phyloP scores from a whole-genome alignment of 805 yeast species.

The Jamesozyma piceae region DNA sequence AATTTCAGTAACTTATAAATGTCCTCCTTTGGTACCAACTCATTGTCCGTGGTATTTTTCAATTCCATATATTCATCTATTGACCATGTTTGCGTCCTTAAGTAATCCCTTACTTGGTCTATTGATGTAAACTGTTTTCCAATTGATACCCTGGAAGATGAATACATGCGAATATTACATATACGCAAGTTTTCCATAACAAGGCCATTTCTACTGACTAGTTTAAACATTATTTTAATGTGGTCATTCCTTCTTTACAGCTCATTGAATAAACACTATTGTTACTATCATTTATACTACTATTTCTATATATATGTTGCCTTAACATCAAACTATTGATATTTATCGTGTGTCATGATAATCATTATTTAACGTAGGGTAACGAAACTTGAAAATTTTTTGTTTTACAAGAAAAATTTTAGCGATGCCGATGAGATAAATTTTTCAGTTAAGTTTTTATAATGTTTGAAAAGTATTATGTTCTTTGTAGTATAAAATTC shows the following conservation, averaged over 20 bases:
- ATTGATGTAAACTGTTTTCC: background rate
- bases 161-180: background rate
- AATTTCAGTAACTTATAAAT: conserved; percentile 34
- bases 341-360: background rate
- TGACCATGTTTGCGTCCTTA: conserved; percentile 1
- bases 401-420: background rate
- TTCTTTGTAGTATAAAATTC: too few species aligned
- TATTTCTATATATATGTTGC: too few species aligned
- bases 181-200: background rate
- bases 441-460: background rate
- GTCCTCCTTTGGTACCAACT: conserved; percentile 3
- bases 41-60: background rate
- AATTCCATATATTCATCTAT: background rate
- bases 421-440: conserved; percentile 4
- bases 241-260: too few species aligned
- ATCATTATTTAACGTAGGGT: background rate
- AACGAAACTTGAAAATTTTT: conserved; percentile 1
- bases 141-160: background rate
- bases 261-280: too few species aligned
- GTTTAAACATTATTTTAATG: background rate
- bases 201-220: background rate
- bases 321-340: too few species aligned
- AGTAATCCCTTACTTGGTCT: background rate
- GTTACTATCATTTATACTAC: too few species aligned
- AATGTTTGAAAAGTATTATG: background rate